Base-by-base conservation (phyloP, 2,329 filamentous ascomycete genomes). In the Cercospora janseana region DNA sequence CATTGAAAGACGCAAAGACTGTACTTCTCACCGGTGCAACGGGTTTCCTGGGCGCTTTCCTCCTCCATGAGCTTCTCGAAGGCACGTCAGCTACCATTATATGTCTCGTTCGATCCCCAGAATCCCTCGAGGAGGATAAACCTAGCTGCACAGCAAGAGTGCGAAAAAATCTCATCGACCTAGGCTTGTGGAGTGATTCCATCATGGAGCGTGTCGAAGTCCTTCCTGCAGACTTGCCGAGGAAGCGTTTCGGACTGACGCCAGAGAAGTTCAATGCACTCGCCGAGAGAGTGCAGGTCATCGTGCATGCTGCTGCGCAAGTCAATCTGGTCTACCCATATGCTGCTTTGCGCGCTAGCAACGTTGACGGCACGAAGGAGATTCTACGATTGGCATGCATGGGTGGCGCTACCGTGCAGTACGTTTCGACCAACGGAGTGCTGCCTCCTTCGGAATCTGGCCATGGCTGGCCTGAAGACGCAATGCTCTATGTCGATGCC, bases 281-380 rank as follows among this genome's bases (percentile, higher is more conserved):
- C 6, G 83, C 82, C 1, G 68, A 73, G 8, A 79, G 82, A 5
- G 76, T 88, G 1, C 76, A 91, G 54, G 86, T 89, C 27, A 85
- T 92, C 49, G 75, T 91, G 1, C 87, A 92, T 64, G 84, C 86
- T 27, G 87, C 82, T 20, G 87, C 87, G 4, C 87, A 83, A 0
- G 87, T 92, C 62, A 89, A 89, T 64, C 73, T 92, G 41, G 86
- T 92, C 0, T 91, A 92, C 58, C 87, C 87, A 0, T 91, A 91
- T 58, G 87, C 87, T 32, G 85, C 86, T 0, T 73, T 92, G 58
- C 79, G 86, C 46, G 80, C 78, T 43, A 80, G 86, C 50, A 92
- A 92, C 59, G 84, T 92, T 2, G 81, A 81, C n/a, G 87, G 87
- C n/a, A 90, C 87, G 0, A 75, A 80, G 32, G 86, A 91, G 64